Base-by-base conservation (phyloP, 2,329 filamentous ascomycete species). In the Microthyrium microscopicum region DNA sequence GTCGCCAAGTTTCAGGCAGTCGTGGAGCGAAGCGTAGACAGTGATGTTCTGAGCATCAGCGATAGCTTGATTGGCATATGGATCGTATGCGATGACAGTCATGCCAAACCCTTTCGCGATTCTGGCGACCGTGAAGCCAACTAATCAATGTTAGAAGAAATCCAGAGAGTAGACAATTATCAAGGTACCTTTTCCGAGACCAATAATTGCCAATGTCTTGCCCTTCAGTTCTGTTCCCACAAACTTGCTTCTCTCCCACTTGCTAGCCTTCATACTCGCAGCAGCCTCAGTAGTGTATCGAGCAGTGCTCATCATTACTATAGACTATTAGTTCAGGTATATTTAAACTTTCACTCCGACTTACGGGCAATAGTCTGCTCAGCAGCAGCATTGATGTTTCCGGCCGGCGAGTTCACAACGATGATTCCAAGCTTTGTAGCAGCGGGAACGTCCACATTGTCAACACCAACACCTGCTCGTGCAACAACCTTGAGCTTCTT, bases 371-470 rank as follows among this genome's bases (percentile, higher is more conserved):
- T 67, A 0, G 79, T 83, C 46, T 84, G 79, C 48, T 84, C 79
- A 0, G 79, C 79, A 0, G 80, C 81, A 0, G 81, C 80, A 37
- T 77, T 70, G 43, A 85, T 83, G 48, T 89, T 89, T 2, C 81
- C 81, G 13, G 70, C 69, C 0, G 81, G 80, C 18, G 71, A 77
- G 52, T 87, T 89, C 35, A 87, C 74, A 2, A 89, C 80, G 32
- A 85, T 74, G 39, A 87, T 73, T 15, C 81, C 81, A 34, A 73
- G 62, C 25, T 67, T 62, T 0, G 79, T 87, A 3, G 80, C 80
- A 5, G 72, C 69, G 21, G 70, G 61, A 0, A 87, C 74, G 48
- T 87, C 64, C 31, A 89, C 80, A 55, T 87, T 85, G 56, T 87
- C 79, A 17, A 87, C 78, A 20, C 78, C 81, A 1, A 87, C 81